phyloP scores from a whole-genome alignment of 202 grass and related monocot genomes.

The Sporobolus alterniflorus region DNA sequence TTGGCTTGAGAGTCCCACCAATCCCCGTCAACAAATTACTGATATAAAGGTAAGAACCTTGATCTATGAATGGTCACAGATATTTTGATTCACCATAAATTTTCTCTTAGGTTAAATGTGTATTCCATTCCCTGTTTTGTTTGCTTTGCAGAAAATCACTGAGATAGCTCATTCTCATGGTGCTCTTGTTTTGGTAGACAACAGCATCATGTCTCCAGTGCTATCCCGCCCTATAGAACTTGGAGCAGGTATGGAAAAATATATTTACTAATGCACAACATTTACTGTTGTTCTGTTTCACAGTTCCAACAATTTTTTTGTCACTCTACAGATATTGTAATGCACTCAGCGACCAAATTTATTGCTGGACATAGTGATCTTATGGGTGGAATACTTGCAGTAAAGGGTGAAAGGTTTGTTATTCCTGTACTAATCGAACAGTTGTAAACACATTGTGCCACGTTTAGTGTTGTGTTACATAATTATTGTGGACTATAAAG shows the following conservation, averaged over 20 bases:
- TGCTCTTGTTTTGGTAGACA: constrained; percentile 91
- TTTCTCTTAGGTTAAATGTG: not conserved
- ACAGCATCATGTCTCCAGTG: constrained; percentile 99
- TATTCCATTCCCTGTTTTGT: constrained; percentile 23
- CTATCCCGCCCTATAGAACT: constrained; percentile 90
- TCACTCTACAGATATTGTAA: constrained; percentile 89
- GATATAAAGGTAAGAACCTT: constrained; percentile 72
- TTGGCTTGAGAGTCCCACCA: constrained; percentile 98
- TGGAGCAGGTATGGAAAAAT: constrained; percentile 70
- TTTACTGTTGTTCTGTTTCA: not conserved
- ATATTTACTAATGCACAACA: not conserved
- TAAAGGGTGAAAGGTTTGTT: constrained; percentile 90
- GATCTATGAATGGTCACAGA: not conserved
- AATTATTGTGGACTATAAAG: not conserved
- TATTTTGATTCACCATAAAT: constrained; percentile 16
- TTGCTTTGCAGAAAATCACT: constrained; percentile 77
- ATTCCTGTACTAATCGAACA: not conserved
- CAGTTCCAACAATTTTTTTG: not conserved
- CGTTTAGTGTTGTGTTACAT: not conserved
- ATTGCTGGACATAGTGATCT: constrained; percentile 97
- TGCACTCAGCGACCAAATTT: constrained; percentile 99
- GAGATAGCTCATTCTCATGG: constrained; percentile 88
- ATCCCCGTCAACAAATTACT: constrained; percentile 95
- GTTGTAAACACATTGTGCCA: not conserved
- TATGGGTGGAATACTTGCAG: constrained; percentile 97